Conservation (phyloP, 768 basidiomycete genomes). For the Phanerochaete carnosa region DNA sequence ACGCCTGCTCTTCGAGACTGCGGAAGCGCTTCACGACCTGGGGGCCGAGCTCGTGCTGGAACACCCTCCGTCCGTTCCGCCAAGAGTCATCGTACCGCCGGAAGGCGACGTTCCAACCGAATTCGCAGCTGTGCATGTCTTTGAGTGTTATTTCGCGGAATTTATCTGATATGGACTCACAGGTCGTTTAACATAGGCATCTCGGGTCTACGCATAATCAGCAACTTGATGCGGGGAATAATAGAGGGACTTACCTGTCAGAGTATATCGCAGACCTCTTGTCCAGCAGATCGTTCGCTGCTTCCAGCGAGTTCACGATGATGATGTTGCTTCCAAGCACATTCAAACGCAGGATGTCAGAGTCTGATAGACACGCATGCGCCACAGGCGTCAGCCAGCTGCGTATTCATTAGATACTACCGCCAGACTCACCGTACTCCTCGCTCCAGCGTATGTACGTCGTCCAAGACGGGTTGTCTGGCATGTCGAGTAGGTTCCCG, state of each 20-base stretch:
- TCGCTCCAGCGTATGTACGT: background rate
- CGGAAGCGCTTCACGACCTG: conserved; percentile 8
- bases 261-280: conserved; percentile 31
- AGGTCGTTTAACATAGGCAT: conserved; percentile 13
- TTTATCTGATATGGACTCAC: background rate
- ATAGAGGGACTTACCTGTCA: conserved; percentile 15
- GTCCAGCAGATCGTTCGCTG: conserved; percentile 32
- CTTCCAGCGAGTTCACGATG: conserved; percentile 29
- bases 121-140: conserved; percentile 1
- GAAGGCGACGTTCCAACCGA: conserved; percentile 13
- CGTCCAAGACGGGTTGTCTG: background rate
- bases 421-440: background rate
- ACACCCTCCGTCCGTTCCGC: conserved; percentile 4
- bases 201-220: background rate
- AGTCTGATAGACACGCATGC: no score
- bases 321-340: conserved; percentile 22
- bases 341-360: conserved; percentile 1
- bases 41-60: conserved; percentile 12
- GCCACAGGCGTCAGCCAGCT: background rate
- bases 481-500: background rate
- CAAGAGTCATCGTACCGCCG: conserved; percentile 9
- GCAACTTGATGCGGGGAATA: background rate
- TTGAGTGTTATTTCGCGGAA: background rate
- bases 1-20: background rate
- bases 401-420: background rate